Percentiles rank a stretch among this genome's conserved stretches.
Conservation (phyloP, 208 protist species). For the Leptomonas seymouri region DNA sequence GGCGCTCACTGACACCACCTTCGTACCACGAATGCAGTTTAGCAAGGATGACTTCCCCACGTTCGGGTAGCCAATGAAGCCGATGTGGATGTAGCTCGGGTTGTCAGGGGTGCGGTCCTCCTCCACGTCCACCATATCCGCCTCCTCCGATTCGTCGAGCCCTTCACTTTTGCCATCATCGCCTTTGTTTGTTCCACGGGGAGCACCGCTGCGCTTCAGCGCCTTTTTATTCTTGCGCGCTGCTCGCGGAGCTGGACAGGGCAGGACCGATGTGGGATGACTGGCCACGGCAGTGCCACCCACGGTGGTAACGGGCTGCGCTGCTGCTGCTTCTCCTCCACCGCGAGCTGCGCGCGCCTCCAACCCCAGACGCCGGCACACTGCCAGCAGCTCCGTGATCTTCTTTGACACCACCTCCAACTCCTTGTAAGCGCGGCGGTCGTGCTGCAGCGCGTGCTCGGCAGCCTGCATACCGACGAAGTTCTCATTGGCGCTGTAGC, state of each 20-base stretch:
- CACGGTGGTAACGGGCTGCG: too few relatives aligned
- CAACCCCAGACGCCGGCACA: conserved; percentile 44
- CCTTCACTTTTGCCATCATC: neutral
- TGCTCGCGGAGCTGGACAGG: conserved; percentile 13
- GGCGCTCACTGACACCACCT: conserved; percentile 93
- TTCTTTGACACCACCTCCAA: conserved; percentile 66
- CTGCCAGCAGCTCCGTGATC: conserved; percentile 60
- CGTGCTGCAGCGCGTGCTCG: conserved; percentile 51
- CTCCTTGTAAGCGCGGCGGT: conserved; percentile 56
- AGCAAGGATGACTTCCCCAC: conserved; percentile 97
- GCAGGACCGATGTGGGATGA: conserved; percentile 16
- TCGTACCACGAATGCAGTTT: conserved; percentile 96
- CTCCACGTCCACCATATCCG: conserved; percentile 4
- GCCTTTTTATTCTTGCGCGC: conserved; percentile 20
- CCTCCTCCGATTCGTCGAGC: conserved; percentile 1
- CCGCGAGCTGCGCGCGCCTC: conserved; percentile 11
- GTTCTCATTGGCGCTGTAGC: conserved; percentile 55
- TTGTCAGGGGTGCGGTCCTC: conserved; percentile 35
- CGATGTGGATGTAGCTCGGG: conserved; percentile 63
- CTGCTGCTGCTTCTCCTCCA: neutral
- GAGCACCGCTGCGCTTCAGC: conserved; percentile 20
- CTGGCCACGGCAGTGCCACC: neutral
- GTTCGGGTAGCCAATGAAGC: conserved; percentile 92
- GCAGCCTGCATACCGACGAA: conserved; percentile 82
- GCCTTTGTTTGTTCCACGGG: neutral